A percentile compares a stretch with the other conserved stretches of the same genome.
phyloP scores from a whole-genome alignment of 768 basidiomycete species.

The Daedalea quercina region DNA sequence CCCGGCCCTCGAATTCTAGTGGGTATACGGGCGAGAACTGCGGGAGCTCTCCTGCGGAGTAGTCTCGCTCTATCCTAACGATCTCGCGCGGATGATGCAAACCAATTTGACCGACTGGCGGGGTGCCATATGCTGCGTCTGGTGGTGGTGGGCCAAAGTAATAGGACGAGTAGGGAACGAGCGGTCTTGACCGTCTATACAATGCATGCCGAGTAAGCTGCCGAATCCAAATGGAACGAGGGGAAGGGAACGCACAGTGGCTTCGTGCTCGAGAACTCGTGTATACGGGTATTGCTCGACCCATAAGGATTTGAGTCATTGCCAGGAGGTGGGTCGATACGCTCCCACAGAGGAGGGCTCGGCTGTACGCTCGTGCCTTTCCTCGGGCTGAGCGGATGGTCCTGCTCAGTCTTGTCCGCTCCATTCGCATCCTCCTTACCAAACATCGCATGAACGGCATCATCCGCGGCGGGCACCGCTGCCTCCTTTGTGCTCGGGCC shows the following conservation, averaged over 20 bases:
- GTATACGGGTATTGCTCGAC: conserved; percentile 10
- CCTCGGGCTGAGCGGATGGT: conserved; percentile 36
- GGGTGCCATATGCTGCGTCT: conserved; percentile 76
- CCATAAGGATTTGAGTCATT: conserved; percentile 22
- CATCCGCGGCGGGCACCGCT: background rate
- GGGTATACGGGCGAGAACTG: conserved; percentile 91
- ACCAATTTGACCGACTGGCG: conserved; percentile 80
- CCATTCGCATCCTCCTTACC: background rate
- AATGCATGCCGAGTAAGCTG: background rate
- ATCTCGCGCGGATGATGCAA: conserved; percentile 89
- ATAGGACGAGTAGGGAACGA: conserved; percentile 76
- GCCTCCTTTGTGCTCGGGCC: background rate
- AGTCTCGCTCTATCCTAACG: conserved; percentile 88
- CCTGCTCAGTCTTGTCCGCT: conserved; percentile 5
- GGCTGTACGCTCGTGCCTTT: conserved; percentile 14
- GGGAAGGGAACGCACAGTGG: conserved; percentile 7
- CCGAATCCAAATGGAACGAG: background rate
- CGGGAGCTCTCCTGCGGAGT: conserved; percentile 79
- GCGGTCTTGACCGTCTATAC: conserved; percentile 21
- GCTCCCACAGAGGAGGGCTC: conserved; percentile 66
- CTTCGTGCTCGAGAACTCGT: conserved; percentile 10
- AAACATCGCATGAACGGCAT: background rate
- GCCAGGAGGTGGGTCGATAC: conserved; percentile 40
- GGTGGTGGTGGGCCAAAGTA: conserved; percentile 75
- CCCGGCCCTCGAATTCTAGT: conserved; percentile 88